These are phyloP conservation scores for Cyamopsis tetragonoloba DNA, from an alignment of 306 rosid species.

Conservation along the genomic window DNA sequence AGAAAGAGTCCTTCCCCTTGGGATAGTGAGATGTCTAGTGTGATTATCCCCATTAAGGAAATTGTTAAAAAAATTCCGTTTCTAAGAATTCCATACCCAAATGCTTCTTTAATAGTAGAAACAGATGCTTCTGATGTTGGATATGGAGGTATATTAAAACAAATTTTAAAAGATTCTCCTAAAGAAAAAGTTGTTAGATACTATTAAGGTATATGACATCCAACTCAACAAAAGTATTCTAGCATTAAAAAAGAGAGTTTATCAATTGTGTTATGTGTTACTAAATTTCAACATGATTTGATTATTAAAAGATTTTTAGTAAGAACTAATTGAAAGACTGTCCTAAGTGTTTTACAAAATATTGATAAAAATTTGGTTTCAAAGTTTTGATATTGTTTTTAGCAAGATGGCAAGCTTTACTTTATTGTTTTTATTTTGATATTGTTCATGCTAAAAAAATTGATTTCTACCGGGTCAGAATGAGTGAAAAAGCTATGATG, in stretches of 20 bases:
- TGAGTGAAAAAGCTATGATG: too few relatives aligned
- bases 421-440: too few relatives aligned
- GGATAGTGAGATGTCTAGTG: background rate
- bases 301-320: too few relatives aligned
- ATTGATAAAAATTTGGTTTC: too few relatives aligned
- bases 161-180: background rate
- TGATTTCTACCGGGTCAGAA: too few relatives aligned
- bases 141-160: background rate
- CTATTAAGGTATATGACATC: background rate
- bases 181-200: background rate
- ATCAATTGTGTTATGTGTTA: background rate
- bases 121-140: background rate
- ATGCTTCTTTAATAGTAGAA: background rate
- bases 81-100: background rate
- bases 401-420: too few relatives aligned
- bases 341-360: too few relatives aligned
- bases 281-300: background rate
- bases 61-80: background rate
- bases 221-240: background rate
- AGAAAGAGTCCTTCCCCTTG: too few relatives aligned
- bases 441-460: too few relatives aligned
- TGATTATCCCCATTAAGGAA: background rate
- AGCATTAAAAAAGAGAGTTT: background rate
- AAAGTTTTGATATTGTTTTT: too few relatives aligned
- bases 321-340: too few relatives aligned